Base-by-base conservation (phyloP, 352 stramenopile genomes). In the Phytophthora pluvialis region DNA sequence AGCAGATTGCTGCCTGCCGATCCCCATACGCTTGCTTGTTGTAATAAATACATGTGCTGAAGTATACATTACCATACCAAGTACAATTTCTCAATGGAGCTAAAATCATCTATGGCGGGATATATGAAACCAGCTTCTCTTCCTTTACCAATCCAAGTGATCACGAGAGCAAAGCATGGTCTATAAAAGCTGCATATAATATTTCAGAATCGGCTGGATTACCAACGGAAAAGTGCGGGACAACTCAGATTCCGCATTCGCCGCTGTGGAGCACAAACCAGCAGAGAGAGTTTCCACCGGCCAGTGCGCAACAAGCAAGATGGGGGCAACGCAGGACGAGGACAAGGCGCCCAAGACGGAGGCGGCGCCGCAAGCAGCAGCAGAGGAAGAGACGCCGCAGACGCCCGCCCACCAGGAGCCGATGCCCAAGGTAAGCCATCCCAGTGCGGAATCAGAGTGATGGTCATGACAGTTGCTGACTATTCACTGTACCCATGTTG, bases 361-460 rank as follows among this genome's bases (percentile, higher is more conserved):
- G n/a, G n/a, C 33, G 13, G n/a, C 9, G 35, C 50, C 36, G 26
- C 9, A 38, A 40, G n/a, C 9, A 29, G 28, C 26, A 33, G 21
- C 26, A 38, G 31, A 58, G 29, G 45, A 59, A n/a, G 29, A 55
- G 16, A 31, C 42, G 45, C 21, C 12, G 3, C 45, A 53, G 33
- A 6, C 29, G 18, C 12, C 36, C 8, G 16, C 28, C 8, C 43
- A 58, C 43, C 28, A 45, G 13, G 47, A 52, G 13, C 35, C 49
- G 16, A 60, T 60, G 51, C 51, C 59, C 29, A 68, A 65, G 59
- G 65, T 73, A 68, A 43, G 36, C 6, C 4, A 31, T n/a, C 6
- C 31, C 38, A 51, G 36, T 62, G 54, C 62, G 55, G 16, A 55
- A 55, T 45, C 36, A 46, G 58, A 66, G 53, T 66, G 53, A 73